Evolutionary conservation across 176 grass and related monocot genomes (phyloP).

Genomic region (Raddia guianensis): DNA sequence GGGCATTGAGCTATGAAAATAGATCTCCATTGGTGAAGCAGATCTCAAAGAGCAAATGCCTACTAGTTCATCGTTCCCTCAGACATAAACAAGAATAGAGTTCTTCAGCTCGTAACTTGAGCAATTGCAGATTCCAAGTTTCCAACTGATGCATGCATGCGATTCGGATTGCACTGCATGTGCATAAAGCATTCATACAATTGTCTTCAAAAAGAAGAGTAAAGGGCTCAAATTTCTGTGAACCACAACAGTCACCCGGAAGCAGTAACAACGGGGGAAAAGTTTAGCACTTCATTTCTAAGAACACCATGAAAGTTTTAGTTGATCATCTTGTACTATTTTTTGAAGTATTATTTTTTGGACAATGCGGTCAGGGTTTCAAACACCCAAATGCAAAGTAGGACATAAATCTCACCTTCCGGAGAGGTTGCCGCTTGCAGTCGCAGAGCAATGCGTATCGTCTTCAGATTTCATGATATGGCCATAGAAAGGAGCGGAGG

Average conservation of each 20-base stretch:
- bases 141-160: constrained; percentile 12
- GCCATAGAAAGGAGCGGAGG: constrained; percentile 35
- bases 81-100: constrained; percentile 26
- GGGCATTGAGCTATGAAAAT: constrained; percentile 9
- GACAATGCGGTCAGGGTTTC: constrained; percentile 21
- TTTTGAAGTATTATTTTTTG: not conserved
- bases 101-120: constrained; percentile 10
- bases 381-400: constrained; percentile 25
- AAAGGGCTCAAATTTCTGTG: constrained; percentile 13
- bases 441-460: constrained; percentile 38
- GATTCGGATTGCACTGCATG: constrained; percentile 9
- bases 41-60: constrained; percentile 39
- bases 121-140: constrained; percentile 2
- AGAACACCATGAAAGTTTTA: not conserved
- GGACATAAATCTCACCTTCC: constrained; percentile 43
- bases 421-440: constrained; percentile 38
- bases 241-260: not conserved
- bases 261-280: not conserved
- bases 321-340: not conserved
- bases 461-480: constrained; percentile 51
- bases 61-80: constrained; percentile 4
- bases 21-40: constrained; percentile 8
- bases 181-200: constrained; percentile 12
- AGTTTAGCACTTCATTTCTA: not conserved
- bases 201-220: not conserved